Evolutionary conservation across 2,329 filamentous ascomycete species (phyloP).

Genomic region (Trichoderma sp.): DNA sequence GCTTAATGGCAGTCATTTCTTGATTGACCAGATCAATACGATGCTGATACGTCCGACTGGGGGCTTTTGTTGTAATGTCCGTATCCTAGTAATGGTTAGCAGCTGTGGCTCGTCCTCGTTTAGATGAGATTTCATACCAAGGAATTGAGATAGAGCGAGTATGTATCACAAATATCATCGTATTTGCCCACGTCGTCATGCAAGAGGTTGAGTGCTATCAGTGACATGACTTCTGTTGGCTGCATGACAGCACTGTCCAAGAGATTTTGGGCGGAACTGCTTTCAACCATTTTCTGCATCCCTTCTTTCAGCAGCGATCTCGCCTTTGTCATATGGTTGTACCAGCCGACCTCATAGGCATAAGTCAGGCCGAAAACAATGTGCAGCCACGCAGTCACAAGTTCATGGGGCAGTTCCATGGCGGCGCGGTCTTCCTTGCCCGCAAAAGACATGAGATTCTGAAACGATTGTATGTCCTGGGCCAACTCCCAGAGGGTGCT

Average conservation of each 20-base stretch:
- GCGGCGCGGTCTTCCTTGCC: constrained; percentile 28
- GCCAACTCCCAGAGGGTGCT: constrained; percentile 25
- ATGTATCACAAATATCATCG: constrained; percentile 41
- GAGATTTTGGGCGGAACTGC: constrained; percentile 32
- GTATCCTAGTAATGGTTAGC: constrained; percentile 34
- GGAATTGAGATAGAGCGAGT: constrained; percentile 41
- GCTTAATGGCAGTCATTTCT: constrained; percentile 39
- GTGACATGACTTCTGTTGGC: constrained; percentile 42
- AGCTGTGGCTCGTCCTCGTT: neutral
- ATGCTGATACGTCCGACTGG: constrained; percentile 42
- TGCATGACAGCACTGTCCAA: constrained; percentile 38
- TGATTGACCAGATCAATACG: constrained; percentile 41
- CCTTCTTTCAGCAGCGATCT: constrained; percentile 34
- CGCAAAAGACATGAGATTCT: constrained; percentile 30
- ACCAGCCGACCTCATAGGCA: constrained; percentile 26
- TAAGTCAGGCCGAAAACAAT: constrained; percentile 37
- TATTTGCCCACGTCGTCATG: constrained; percentile 38
- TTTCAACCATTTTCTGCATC: constrained; percentile 37
- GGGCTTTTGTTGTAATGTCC: constrained; percentile 39
- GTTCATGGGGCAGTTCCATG: constrained; percentile 35
- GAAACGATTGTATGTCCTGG: constrained; percentile 29
- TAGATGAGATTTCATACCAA: constrained; percentile 31
- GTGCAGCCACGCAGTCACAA: constrained; percentile 43
- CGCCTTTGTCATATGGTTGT: constrained; percentile 31
- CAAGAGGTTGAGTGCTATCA: constrained; percentile 40